Evolutionary conservation across 805 yeast genomes (phyloP).

Genomic region (Wickerhamiella nectarea): DNA sequence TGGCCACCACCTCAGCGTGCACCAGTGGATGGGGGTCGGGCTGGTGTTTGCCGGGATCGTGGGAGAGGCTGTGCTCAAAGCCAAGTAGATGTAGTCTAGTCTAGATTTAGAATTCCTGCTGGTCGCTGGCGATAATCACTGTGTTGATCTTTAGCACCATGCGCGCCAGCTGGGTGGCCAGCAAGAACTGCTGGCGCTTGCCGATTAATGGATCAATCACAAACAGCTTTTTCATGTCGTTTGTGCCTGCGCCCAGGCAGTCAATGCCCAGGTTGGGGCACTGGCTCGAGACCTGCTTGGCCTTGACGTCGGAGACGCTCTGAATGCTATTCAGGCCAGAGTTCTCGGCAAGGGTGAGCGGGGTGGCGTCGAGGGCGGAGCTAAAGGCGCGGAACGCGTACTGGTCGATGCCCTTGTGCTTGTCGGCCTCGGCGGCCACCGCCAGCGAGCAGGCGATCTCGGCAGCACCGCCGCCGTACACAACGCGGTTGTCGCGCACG

Average conservation of each 20-base stretch:
- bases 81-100: too few relatives aligned
- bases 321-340: slow-evolving; percentile 93
- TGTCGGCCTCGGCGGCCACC: slow-evolving; percentile 82
- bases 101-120: slow-evolving; percentile 5
- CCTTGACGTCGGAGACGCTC: slow-evolving; percentile 67
- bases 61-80: slow-evolving; percentile 53
- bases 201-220: slow-evolving; percentile 96
- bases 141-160: slow-evolving; percentile 96
- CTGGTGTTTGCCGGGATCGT: slow-evolving; percentile 79
- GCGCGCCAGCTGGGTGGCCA: slow-evolving; percentile 95
- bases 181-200: slow-evolving; percentile 84
- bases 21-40: slow-evolving; percentile 68
- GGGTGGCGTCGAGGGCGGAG: slow-evolving; percentile 77
- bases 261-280: slow-evolving; percentile 77
- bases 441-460: slow-evolving; percentile 89
- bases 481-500: slow-evolving; percentile 80
- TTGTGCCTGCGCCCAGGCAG: slow-evolving; percentile 75
- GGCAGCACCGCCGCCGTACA: slow-evolving; percentile 99
- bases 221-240: slow-evolving; percentile 86
- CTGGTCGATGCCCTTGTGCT: slow-evolving; percentile 89
- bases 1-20: slow-evolving; percentile 51
- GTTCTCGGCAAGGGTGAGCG: slow-evolving; percentile 92
- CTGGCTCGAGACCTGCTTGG: slow-evolving; percentile 66
- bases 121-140: slow-evolving; percentile 76
- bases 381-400: slow-evolving; percentile 95